Evolutionary conservation across 192 early-diverging fungal genomes (phyloP), one percentile per base, ranked within the genome.

Genomic region (Coemansia sp.): DNA sequence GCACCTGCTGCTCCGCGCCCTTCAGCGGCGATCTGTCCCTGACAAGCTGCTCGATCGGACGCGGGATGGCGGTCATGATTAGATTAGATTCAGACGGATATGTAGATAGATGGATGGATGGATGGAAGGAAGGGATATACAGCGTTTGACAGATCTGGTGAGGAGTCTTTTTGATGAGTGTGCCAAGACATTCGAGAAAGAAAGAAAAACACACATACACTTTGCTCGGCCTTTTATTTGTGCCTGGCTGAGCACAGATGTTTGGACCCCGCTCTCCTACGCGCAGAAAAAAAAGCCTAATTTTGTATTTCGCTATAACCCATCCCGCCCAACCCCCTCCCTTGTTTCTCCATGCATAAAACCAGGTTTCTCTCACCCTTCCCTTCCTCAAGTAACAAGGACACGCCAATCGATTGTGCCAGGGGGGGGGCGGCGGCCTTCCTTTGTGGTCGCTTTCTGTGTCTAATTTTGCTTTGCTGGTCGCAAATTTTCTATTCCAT

Each of bases 371-470:
- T 42, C 39, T 42, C 39, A 42, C 39, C 39, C 39, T 42, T 42
- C 39, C 39, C 39, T 42, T 42, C 39, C 39, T 42, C 39, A 42
- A 42, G 39, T 16, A 42, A 42, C 39, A 42, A 42, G 39, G 39
- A 4, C 39, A 18, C 39, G 13, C 13, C 39, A 42, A 42, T 42
- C 39, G 39, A 42, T 42, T 42, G 16, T 42, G 39, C 39, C 16
- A 32, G 30, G 8, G 8, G 8, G 8, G 8, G 8, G 30, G 8
- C 3, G 8, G 3, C 30, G 30, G 8, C 30, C 30, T 32, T 32
- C 39, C 4, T 42, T 42, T 42, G 39, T 42, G 30, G 4, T 32
- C 8, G 30, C 14, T 18, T 42, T 42, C 39, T 42, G 8, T 42
- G 8, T 42, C 14, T 42, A 16, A 42, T 42, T 42, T 4, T 42